phyloP scores from a whole-genome alignment of 1,139 yeast genomes.

The Yamadazyma friedrichii region DNA sequence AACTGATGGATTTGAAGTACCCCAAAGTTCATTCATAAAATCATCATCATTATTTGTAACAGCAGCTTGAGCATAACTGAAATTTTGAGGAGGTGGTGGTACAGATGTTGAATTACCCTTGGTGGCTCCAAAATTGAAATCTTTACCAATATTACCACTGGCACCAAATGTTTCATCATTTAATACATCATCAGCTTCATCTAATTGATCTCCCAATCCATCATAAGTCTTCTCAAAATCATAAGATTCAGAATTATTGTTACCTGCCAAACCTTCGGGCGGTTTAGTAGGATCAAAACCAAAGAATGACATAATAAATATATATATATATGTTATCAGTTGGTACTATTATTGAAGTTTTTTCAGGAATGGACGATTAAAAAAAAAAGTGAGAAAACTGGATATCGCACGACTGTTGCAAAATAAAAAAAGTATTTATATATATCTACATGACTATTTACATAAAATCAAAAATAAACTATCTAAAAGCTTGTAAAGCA shows the following conservation, averaged over 20 bases:
- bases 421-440: background rate
- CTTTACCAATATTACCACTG: constrained; percentile 57
- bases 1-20: constrained; percentile 25
- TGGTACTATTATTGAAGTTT: background rate
- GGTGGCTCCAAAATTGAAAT: constrained; percentile 66
- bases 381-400: constrained; percentile 9
- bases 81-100: constrained; percentile 26
- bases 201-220: constrained; percentile 67
- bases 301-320: constrained; percentile 51
- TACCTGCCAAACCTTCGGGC: constrained; percentile 20
- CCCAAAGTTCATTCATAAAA: constrained; percentile 53
- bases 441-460: constrained; percentile 4
- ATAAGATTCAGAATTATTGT: constrained; percentile 31
- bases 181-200: constrained; percentile 76
- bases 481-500: constrained; percentile 63
- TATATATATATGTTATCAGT: too few species aligned
- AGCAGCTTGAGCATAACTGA: constrained; percentile 64
- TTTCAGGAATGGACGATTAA: constrained; percentile 11
- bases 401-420: constrained; percentile 3
- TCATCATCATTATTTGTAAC: constrained; percentile 43
- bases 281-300: constrained; percentile 54
- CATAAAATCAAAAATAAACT: background rate
- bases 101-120: constrained; percentile 18
- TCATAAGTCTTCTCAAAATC: constrained; percentile 87
- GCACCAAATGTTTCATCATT: constrained; percentile 89